Evolutionary conservation across 2,329 filamentous ascomycete species (phyloP).

Genomic region (Hymenoscyphus fructigenus): DNA sequence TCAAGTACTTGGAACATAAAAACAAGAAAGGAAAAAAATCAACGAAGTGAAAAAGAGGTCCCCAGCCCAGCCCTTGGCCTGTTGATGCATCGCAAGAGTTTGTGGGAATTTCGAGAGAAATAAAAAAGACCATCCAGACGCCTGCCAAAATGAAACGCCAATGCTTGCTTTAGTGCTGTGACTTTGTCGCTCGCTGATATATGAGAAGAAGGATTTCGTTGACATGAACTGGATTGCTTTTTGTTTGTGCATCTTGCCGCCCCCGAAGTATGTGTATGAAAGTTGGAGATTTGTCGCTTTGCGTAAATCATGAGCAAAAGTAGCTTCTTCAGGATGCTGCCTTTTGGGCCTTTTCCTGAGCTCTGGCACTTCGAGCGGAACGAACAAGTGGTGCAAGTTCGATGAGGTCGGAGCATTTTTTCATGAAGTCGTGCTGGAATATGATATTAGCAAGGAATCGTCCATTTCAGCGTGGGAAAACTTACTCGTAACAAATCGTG

Average conservation of each 20-base stretch:
- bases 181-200: slow-evolving; percentile 10
- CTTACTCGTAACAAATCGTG: slow-evolving; percentile 89
- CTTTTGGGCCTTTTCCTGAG: slow-evolving; percentile 79
- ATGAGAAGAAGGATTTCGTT: slow-evolving; percentile 7
- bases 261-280: slow-evolving; percentile 16
- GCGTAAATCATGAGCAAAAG: slow-evolving; percentile 3
- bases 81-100: not conserved
- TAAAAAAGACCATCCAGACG: slow-evolving; percentile 3
- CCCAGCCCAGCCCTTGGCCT: slow-evolving; percentile 1
- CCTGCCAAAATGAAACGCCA: slow-evolving; percentile 14
- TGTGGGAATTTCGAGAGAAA: not conserved
- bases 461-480: slow-evolving; percentile 27
- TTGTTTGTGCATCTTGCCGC: slow-evolving; percentile 19
- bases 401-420: slow-evolving; percentile 67
- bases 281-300: not conserved
- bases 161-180: slow-evolving; percentile 11
- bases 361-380: slow-evolving; percentile 79
- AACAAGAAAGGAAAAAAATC: not conserved
- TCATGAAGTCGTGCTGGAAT: slow-evolving; percentile 76
- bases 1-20: slow-evolving; percentile 12
- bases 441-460: slow-evolving; percentile 18
- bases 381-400: slow-evolving; percentile 85
- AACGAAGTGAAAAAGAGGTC: slow-evolving; percentile 4
- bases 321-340: slow-evolving; percentile 34
- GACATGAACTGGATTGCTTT: slow-evolving; percentile 10